Percentiles rank a stretch among this genome's conserved stretches.
Conservation (phyloP, 257 asterid species). For the Ilex asprella region DNA sequence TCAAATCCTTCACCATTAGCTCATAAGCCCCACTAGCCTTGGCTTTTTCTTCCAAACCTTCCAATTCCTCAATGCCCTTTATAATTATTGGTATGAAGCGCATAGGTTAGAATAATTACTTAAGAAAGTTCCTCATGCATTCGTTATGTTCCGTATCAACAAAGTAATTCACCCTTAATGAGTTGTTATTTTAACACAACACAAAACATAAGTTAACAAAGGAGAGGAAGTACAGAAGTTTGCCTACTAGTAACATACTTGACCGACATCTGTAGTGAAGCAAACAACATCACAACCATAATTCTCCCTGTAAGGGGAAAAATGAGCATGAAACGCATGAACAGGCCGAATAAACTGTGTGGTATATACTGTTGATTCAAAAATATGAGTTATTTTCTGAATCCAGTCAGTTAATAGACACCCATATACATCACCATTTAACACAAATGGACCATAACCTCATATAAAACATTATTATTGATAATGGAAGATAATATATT, state of each 20-base stretch:
- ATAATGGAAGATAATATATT: neutral
- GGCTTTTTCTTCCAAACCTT: slow-evolving; percentile 90
- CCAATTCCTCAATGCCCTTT: slow-evolving; percentile 88
- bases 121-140: neutral
- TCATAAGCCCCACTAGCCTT: slow-evolving; percentile 97
- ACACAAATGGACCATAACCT: neutral
- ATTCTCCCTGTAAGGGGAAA: slow-evolving; percentile 59
- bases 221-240: neutral
- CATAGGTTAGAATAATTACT: neutral
- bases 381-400: neutral
- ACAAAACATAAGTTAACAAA: too few species aligned
- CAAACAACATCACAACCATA: slow-evolving; percentile 94
- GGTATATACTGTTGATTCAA: neutral
- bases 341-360: slow-evolving; percentile 2
- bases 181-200: neutral
- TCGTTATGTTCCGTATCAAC: neutral
- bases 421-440: neutral
- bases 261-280: slow-evolving; percentile 95
- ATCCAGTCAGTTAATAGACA: neutral
- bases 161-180: slow-evolving; percentile 1
- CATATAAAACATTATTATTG: neutral
- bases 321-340: neutral
- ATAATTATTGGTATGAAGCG: neutral
- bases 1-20: slow-evolving; percentile 87
- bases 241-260: slow-evolving; percentile 46